A percentile compares a stretch with the other conserved stretches of the same genome.
These are phyloP conservation scores for Lipomyces starkeyi DNA, from an alignment of 805 yeast species.

Conservation along the genomic window DNA sequence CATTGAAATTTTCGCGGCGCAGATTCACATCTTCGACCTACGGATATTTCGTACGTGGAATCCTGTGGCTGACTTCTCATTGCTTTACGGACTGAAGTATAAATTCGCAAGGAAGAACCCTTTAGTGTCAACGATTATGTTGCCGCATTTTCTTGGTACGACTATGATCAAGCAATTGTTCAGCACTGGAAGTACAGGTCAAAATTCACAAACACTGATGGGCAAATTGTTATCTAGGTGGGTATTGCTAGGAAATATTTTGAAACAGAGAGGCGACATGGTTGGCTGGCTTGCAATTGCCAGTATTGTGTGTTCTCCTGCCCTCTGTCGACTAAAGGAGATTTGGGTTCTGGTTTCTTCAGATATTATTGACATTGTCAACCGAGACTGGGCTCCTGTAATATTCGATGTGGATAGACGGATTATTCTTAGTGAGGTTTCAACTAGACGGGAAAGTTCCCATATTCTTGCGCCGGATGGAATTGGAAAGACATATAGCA, in stretches of 20 bases:
- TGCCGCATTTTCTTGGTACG: conserved; percentile 80
- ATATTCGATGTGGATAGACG: conserved; percentile 85
- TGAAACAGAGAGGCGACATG: conserved; percentile 87
- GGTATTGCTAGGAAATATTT: conserved; percentile 79
- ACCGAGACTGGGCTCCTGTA: conserved; percentile 91
- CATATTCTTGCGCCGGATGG: conserved; percentile 88
- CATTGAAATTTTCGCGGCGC: conserved; percentile 61
- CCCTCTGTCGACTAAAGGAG: conserved; percentile 71
- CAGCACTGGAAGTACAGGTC: conserved; percentile 46
- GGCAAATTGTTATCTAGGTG: conserved; percentile 72
- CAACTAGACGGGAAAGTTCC: conserved; percentile 60
- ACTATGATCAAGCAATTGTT: conserved; percentile 73
- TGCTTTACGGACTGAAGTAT: conserved; percentile 60
- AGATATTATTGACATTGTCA: conserved; percentile 62
- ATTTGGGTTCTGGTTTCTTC: conserved; percentile 78
- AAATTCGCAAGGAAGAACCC: conserved; percentile 66
- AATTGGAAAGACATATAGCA: conserved; percentile 75
- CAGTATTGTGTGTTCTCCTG: conserved; percentile 78
- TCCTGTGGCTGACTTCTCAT: conserved; percentile 76
- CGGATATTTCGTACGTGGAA: conserved; percentile 74
- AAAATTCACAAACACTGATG: conserved; percentile 53
- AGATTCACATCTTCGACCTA: conserved; percentile 70
- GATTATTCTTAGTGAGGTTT: conserved; percentile 61
- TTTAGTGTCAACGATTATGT: conserved; percentile 70
- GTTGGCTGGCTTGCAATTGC: conserved; percentile 93